Conservation (phyloP, 2,329 filamentous ascomycete species). For the Clarireedia monteithiana region DNA sequence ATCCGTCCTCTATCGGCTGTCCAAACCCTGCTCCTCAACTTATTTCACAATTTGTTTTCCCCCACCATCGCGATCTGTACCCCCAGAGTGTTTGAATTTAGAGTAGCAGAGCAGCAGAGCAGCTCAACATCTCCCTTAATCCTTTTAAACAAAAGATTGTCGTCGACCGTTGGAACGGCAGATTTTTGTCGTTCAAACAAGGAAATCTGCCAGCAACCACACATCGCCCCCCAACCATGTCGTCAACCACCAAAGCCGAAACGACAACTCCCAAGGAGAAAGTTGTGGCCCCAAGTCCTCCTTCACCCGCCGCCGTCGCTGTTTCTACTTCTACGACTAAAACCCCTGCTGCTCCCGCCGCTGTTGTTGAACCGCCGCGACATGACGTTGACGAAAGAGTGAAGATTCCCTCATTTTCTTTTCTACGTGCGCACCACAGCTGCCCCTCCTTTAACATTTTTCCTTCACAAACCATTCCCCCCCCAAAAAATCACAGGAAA, state of each 20-base stretch:
- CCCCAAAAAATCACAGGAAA: neutral
- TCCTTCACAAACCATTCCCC: too few relatives aligned
- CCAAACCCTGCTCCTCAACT: constrained; percentile 2
- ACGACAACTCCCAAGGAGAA: neutral
- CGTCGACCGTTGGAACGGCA: neutral
- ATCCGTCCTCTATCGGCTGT: neutral
- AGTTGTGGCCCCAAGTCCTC: too few relatives aligned
- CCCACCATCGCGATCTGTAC: constrained; percentile 4
- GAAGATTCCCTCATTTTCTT: neutral
- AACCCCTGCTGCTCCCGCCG: neutral
- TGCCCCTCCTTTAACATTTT: too few relatives aligned
- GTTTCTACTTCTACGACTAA: neutral
- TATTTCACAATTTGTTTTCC: neutral
- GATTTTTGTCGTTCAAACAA: neutral
- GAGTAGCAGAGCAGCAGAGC: too few relatives aligned
- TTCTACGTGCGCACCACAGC: neutral
- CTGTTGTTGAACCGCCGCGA: neutral
- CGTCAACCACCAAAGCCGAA: neutral
- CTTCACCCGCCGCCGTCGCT: too few relatives aligned
- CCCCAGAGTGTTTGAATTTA: neutral
- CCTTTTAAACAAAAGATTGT: neutral
- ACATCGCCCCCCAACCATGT: neutral
- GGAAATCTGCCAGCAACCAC: too few relatives aligned
- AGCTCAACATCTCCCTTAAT: neutral
- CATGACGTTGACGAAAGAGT: constrained; percentile 13